These are phyloP conservation scores for Fusarium setosum DNA, from an alignment of 2,329 filamentous ascomycete species.

Conservation along the genomic window DNA sequence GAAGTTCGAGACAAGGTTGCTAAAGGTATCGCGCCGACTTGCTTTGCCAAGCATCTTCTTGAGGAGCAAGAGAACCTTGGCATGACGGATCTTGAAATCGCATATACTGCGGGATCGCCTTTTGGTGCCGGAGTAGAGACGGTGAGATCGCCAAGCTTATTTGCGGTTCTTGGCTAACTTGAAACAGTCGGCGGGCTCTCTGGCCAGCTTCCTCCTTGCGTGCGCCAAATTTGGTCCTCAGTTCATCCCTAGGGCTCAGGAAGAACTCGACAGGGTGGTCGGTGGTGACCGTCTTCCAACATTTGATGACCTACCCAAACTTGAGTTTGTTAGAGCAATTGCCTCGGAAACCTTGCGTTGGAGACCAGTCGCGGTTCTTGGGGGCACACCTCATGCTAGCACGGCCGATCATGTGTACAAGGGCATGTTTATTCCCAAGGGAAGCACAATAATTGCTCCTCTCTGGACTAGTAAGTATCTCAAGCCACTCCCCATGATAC, in stretches of 20 bases:
- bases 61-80: constrained; percentile 53
- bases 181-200: constrained; percentile 56
- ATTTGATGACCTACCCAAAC: constrained; percentile 49
- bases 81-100: constrained; percentile 56
- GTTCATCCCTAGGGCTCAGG: constrained; percentile 56
- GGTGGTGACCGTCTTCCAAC: constrained; percentile 51
- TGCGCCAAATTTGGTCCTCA: constrained; percentile 63
- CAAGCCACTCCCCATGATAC: fast-evolving
- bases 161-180: fast-evolving
- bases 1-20: constrained; percentile 51
- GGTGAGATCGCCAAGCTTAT: constrained; percentile 34
- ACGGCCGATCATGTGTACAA: constrained; percentile 53
- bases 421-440: constrained; percentile 58
- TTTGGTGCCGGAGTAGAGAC: constrained; percentile 59
- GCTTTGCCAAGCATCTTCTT: constrained; percentile 57
- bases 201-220: constrained; percentile 62
- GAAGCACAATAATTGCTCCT: constrained; percentile 55
- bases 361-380: constrained; percentile 55
- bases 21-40: constrained; percentile 48
- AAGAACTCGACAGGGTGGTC: constrained; percentile 53
- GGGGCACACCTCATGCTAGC: constrained; percentile 59
- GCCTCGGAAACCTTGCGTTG: constrained; percentile 54
- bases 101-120: constrained; percentile 56
- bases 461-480: constrained; percentile 54
- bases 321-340: constrained; percentile 51